Evolutionary conservation across 345 rosid genomes (phyloP), one percentile per base, ranked within the genome.

Genomic region (Microthlaspi erraticum): DNA sequence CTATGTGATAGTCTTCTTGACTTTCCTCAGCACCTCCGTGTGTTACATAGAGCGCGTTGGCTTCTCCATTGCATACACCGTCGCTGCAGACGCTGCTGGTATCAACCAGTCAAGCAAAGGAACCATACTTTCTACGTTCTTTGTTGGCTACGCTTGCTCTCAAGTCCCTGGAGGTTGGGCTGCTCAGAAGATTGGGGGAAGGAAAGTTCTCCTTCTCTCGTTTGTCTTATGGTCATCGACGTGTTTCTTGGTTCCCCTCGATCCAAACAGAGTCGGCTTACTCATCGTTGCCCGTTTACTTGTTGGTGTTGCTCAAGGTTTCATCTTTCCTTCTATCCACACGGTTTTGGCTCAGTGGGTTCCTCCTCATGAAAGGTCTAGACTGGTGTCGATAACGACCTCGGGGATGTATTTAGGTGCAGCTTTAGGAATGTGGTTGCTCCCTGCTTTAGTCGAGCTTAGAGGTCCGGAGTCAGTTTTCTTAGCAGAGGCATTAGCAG

Each of bases 151-250:
- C 29, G 98, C 98, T 29, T 86, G 95, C 68, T 94, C 97, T 54
- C 99, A 91, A 77, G 95, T 94, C 37, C 96, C 99, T 41, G 93
- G 96, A 63, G 99, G 99, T 64, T 94, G 95, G 97, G 99, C 91
- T 5, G 99, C 98, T 68, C 98, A 94, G 81, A 91, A 77, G 71
- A 77, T 91, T 1, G 98, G 96, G 14, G 98, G 98, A 69, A 84
- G 95, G 66, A 89, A 81, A 68, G 89, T 94, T 71, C 96, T 94
- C 18, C 93, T 91, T 64, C 71, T 89, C 42, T 94, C 99, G 0
- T 94, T 94, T 79, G 83, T 94, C 13, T 58, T 91, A 39, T 94
- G 98, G 96, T 91, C 98, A 17, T 87, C 90, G 10, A 89, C 99
- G 29, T 89, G 96, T 76, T 89, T 90, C 74, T 75, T 91, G 67